phyloP scores from a whole-genome alignment of 2,329 filamentous ascomycete genomes.

The Fusarium oxysporum region DNA sequence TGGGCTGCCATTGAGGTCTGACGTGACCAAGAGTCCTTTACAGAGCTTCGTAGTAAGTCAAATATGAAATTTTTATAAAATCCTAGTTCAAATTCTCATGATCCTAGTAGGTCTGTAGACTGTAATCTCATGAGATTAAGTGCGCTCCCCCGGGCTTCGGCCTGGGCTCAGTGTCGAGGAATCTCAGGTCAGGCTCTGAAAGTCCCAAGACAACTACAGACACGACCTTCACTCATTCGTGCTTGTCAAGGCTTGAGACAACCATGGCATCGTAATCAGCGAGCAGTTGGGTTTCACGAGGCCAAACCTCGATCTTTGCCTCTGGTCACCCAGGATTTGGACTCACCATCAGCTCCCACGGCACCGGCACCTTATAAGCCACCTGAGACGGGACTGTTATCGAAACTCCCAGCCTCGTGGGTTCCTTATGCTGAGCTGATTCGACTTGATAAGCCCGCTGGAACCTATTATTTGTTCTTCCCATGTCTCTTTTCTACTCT shows the following conservation, averaged over 20 bases:
- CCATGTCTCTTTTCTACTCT: conserved; percentile 88
- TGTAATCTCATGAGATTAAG: conserved; percentile 38
- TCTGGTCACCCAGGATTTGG: conserved; percentile 19
- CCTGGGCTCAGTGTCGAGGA: conserved; percentile 39
- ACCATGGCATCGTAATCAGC: conserved; percentile 26
- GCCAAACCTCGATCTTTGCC: conserved; percentile 33
- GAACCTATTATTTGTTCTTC: conserved; percentile 87
- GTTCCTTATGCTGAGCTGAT: conserved; percentile 86
- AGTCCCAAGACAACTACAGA: conserved; percentile 5
- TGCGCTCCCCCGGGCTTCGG: conserved; percentile 38
- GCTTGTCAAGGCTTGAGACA: conserved; percentile 10
- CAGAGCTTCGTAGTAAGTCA: conserved; percentile 25
- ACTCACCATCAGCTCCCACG: conserved; percentile 16
- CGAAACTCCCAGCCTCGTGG: conserved; percentile 74
- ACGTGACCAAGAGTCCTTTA: background rate
- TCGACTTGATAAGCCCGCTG: conserved; percentile 83
- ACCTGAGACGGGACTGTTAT: conserved; percentile 78
- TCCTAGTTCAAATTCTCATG: conserved; percentile 17
- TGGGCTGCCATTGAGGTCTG: conserved; percentile 8
- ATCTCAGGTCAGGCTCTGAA: conserved; percentile 27
- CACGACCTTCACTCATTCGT: conserved; percentile 14
- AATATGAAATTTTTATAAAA: background rate
- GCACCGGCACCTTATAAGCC: conserved; percentile 64
- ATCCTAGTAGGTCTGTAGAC: conserved; percentile 13
- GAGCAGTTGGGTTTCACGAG: conserved; percentile 43